Evolutionary conservation across 768 basidiomycete species (phyloP), one percentile per base, ranked within the genome.

Genomic region (Gymnopilus junonius): DNA sequence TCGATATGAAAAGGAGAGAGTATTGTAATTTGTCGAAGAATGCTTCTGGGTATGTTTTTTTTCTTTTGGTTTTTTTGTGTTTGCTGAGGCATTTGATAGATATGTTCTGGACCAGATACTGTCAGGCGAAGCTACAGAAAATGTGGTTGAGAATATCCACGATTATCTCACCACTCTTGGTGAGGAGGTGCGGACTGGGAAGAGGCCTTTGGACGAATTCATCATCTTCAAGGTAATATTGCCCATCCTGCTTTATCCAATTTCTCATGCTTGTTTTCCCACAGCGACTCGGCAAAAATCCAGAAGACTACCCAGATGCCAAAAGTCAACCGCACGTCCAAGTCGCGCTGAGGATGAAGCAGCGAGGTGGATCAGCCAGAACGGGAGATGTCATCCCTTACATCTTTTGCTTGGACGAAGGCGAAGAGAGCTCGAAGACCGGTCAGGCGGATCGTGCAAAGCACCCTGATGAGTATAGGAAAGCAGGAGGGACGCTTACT

Each of bases 1-100:
- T 99, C 23, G 97, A 99, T 77, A 99, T 99, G 97, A 99, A 99
- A 76, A 88, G 97, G 46, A 83, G 97, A 82, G 97, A 99, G 74
- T 99, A 94, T 75, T 96, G 92, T 65, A 84, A 85, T 0, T 76
- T 99, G 57, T 98, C 96, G 1, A 99, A 99, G 78, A 87, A 86
- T 40, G 90, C 95, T 32, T 98, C 96, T 0, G 91, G 92, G 95
- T 98, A 68, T 67, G 95, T 82, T 31, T 23, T 20, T 32, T 14
- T 10, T 54, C 46, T 8, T 55, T 31, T 20, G n/a, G n/a, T 46
- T 6, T 8, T 31, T 34, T 12, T 21, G 4, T 53, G 31, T 3
- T 42, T 56, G 27, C 58, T 23, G 12, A 67, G 61, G 45, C 7
- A 32, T 39, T 37, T 14, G n/a, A 11, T 35, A 98, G 95, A 75